Evolutionary conservation across 2,329 filamentous ascomycete genomes (phyloP).

Genomic region (Thermomyces lanuginosus): DNA sequence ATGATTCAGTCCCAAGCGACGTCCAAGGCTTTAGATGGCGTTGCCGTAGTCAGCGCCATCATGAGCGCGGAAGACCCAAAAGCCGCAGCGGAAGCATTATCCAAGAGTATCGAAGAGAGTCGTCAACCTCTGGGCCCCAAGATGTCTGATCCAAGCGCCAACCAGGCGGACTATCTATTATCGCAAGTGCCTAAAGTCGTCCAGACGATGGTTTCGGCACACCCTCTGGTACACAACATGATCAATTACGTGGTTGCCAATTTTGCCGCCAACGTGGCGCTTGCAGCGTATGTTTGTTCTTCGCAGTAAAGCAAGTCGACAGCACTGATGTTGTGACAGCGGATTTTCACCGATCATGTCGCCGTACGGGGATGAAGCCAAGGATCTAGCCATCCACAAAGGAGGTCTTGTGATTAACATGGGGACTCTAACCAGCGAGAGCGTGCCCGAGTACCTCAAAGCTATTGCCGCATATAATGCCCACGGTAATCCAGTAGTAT

Average conservation of each 20-base stretch:
- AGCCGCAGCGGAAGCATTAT: constrained; percentile 44
- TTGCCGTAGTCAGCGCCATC: constrained; percentile 82
- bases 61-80: constrained; percentile 55
- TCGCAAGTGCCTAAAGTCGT: constrained; percentile 36
- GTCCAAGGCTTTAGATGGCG: constrained; percentile 53
- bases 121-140: constrained; percentile 19
- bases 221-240: constrained; percentile 86
- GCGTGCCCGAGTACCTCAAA: constrained; percentile 52
- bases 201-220: constrained; percentile 41
- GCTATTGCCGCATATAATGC: constrained; percentile 71
- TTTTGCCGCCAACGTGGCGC: constrained; percentile 78
- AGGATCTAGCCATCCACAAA: constrained; percentile 59
- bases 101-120: constrained; percentile 35
- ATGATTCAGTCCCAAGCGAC: constrained; percentile 49
- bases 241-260: constrained; percentile 94
- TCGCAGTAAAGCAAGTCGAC: neutral
- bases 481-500: constrained; percentile 56
- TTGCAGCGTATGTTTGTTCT: constrained; percentile 41
- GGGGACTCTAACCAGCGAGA: constrained; percentile 72
- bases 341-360: constrained; percentile 92
- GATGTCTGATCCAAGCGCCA: constrained; percentile 12
- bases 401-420: constrained; percentile 83
- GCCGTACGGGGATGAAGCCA: constrained; percentile 66
- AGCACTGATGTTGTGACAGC: constrained; percentile 15
- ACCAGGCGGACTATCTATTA: constrained; percentile 15